A percentile compares a stretch with the other conserved stretches of the same genome.
phyloP scores from a whole-genome alignment of 1,284 basidiomycete species.

The Boletellus deceptivus region DNA sequence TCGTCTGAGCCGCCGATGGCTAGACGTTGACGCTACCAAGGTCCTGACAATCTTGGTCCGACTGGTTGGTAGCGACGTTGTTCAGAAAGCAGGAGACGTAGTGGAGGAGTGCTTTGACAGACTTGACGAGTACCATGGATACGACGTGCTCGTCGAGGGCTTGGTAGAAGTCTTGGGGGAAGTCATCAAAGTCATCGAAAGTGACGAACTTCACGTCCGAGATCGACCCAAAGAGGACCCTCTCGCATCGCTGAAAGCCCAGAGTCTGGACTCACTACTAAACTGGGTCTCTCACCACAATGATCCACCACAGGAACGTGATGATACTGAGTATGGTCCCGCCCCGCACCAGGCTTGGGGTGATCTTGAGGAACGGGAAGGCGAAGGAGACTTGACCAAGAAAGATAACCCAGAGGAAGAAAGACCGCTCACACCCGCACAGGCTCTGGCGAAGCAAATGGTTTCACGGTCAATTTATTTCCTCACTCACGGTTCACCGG shows the following conservation, averaged over 20 bases:
- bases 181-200: slow-evolving; percentile 70
- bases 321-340: slow-evolving; percentile 54
- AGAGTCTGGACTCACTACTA: slow-evolving; percentile 50
- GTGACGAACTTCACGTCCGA: slow-evolving; percentile 38
- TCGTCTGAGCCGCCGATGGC: slow-evolving; percentile 69
- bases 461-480: slow-evolving; percentile 85
- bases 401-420: slow-evolving; percentile 34
- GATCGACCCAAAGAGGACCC: slow-evolving; percentile 18
- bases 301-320: slow-evolving; percentile 34
- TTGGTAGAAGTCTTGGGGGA: slow-evolving; percentile 83
- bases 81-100: slow-evolving; percentile 84
- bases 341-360: slow-evolving; percentile 60
- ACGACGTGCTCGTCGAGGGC: slow-evolving; percentile 79
- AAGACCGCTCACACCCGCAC: slow-evolving; percentile 60
- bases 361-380: slow-evolving; percentile 28
- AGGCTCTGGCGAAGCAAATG: slow-evolving; percentile 78
- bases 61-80: slow-evolving; percentile 80
- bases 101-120: slow-evolving; percentile 95
- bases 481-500: slow-evolving; percentile 81
- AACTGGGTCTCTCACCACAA: slow-evolving; percentile 63
- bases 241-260: slow-evolving; percentile 18
- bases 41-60: slow-evolving; percentile 82
- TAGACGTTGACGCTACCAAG: slow-evolving; percentile 77
- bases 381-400: slow-evolving; percentile 20
- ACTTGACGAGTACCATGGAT: slow-evolving; percentile 91